Conservation (phyloP, 2,329 filamentous ascomycete genomes). For the Ascosphaera pollenicola region DNA sequence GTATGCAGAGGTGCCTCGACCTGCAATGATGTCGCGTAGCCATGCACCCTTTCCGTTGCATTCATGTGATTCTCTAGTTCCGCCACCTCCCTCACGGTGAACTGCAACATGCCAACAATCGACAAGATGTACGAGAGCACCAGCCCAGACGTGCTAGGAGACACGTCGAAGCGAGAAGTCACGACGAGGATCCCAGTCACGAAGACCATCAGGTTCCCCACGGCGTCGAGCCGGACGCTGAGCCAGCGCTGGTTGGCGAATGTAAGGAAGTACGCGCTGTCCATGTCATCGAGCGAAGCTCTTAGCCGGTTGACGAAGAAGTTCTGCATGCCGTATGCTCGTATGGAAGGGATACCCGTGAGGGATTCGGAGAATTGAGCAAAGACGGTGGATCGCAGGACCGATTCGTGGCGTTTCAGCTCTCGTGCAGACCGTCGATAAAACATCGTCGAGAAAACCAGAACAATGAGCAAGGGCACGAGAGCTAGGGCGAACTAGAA, state of each 20-base stretch:
- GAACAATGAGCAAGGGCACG: slow-evolving; percentile 48
- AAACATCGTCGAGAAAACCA: slow-evolving; percentile 78
- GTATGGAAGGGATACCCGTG: slow-evolving; percentile 82
- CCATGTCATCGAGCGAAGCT: slow-evolving; percentile 67
- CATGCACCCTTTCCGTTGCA: slow-evolving; percentile 71
- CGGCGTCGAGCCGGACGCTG: slow-evolving; percentile 59
- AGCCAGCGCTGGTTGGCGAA: slow-evolving; percentile 94
- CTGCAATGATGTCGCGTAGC: slow-evolving; percentile 71
- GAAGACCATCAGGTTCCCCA: slow-evolving; percentile 70
- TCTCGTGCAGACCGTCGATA: slow-evolving; percentile 92
- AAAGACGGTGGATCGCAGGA: slow-evolving; percentile 88
- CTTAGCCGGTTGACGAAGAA: slow-evolving; percentile 62
- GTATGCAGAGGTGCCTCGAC: slow-evolving; percentile 74
- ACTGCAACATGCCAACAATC: slow-evolving; percentile 91
- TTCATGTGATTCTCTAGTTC: slow-evolving; percentile 99
- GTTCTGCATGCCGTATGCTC: slow-evolving; percentile 74
- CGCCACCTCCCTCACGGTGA: slow-evolving; percentile 78
- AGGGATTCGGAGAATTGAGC: slow-evolving; percentile 97
- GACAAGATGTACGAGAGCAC: slow-evolving; percentile 83
- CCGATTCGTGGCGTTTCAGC: slow-evolving; percentile 84
- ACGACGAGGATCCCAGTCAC: slow-evolving; percentile 77
- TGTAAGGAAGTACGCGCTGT: slow-evolving; percentile 81
- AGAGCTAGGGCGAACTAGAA: slow-evolving; percentile 43
- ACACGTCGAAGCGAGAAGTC: slow-evolving; percentile 67
- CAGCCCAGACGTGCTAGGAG: slow-evolving; percentile 65